These are phyloP conservation scores for Pelargonium citronellum DNA, from an alignment of 441 rosid genomes.

Conservation along the genomic window DNA sequence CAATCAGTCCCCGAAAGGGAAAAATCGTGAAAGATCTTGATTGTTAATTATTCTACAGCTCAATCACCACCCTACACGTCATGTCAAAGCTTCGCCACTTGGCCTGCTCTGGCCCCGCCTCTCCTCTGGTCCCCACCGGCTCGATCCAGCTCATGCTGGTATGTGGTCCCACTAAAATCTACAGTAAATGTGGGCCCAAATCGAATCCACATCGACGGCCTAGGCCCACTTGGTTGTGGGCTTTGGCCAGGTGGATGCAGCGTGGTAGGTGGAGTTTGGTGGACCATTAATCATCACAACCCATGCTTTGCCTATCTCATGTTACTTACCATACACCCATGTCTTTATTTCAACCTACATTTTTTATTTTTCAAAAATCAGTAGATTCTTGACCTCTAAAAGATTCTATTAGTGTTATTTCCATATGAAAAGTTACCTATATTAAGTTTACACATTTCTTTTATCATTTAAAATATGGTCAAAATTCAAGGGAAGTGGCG, in stretches of 20 bases:
- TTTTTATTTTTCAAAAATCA: too few relatives aligned
- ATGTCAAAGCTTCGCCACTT: not conserved
- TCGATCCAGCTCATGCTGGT: not conserved
- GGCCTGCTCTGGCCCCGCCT: not conserved
- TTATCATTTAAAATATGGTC: too few relatives aligned
- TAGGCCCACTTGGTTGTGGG: not conserved
- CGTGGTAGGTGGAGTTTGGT: not conserved
- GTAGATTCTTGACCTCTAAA: too few relatives aligned
- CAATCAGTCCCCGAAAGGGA: not conserved
- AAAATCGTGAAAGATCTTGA: not conserved
- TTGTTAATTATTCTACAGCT: not conserved
- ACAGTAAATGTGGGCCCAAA: not conserved
- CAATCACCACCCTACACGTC: not conserved
- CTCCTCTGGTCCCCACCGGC: not conserved
- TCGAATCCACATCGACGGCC: not conserved
- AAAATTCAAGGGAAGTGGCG: too few relatives aligned
- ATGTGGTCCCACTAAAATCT: not conserved
- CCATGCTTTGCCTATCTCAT: too few relatives aligned
- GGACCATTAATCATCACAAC: not conserved
- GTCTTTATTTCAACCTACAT: too few relatives aligned
- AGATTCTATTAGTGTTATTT: too few relatives aligned
- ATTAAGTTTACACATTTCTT: too few relatives aligned
- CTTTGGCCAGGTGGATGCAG: not conserved
- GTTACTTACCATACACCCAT: too few relatives aligned
- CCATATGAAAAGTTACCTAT: too few relatives aligned